Base-by-base conservation (phyloP, 495 filamentous ascomycete species). In the Trichoderma gamsii region DNA sequence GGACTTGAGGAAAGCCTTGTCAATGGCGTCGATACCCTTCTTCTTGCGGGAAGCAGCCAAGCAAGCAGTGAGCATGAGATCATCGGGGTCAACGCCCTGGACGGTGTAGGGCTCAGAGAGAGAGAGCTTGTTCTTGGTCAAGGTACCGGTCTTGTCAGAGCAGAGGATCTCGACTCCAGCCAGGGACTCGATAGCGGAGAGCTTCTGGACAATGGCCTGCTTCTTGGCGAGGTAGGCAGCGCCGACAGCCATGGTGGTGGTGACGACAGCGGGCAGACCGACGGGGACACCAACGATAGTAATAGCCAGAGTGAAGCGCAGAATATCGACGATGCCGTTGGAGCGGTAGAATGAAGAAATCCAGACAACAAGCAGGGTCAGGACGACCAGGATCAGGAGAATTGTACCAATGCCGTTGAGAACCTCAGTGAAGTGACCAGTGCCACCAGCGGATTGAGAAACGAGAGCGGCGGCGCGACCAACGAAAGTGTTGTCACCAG, bases 81-180 rank as follows among this genome's bases (percentile, higher is more conserved):
- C 91, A 74, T 92, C 87, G 49, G 87, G 81, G 70, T 91, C 89
- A 65, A 94, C 87, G 73, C 92, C 92, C 69, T 85, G 81, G 41
- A 92, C 88, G 64, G 89, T 91, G 80, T 87, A 97, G 41, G 93
- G 92, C 72, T 96, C 92, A 63, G 87, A 82, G 65, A 96, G 84
- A 46, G 91, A 92, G 21, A 97, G 85, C 79, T 93, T 94, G 83
- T 97, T 97, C 81, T 92, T 93, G 73, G 92, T 97, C 70, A 97
- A 79, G 68, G 89, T 96, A 88, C 92, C 92, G 65, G 92, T 96
- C 85, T 97, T 97, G 82, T 97, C 93, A 56, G 93, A 97, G 85
- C 93, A 97, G 70, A 97, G 88, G 77, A 97, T 96, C 81, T 97
- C 92, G 68, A 96, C 93, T 83, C 91, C 93, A 73, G 93, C 93